Base-by-base conservation (phyloP, 83 land plant genomes). In the Diphasiastrum complanatum region DNA sequence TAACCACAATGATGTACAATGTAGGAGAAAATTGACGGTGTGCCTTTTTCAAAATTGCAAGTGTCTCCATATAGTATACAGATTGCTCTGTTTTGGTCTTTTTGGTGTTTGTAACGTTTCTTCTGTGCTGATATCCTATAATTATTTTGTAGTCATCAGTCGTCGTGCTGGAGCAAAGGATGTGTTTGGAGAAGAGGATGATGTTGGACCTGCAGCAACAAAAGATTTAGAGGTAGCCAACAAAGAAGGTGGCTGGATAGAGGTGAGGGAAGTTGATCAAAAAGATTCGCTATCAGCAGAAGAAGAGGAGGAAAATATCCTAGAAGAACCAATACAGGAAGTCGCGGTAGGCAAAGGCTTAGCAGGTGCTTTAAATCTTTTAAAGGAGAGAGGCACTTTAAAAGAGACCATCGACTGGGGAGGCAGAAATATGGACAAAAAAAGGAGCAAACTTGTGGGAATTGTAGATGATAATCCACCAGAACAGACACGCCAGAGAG, bases 351-450 rank as follows among this genome's bases (percentile, higher is more conserved):
- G 99, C 23, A 95, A 84, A 67, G 99, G 99, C 23, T 73, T 95
- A 51, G 77, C 97, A 5, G 93, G 93, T 25, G 97, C 85, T 10
- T 81, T 89, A 33, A 70, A 69, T 50, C 82, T 95, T 27, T 74
- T 89, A 33, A 78, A 95, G 60, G 93, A 95, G 28, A 74, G 99
- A 38, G 99, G 99, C 16, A 54, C 89, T 33, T 74, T 95, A 23
- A 95, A 86, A 56, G 99, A 95, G 70, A 72, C 71, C 23, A 79
- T 89, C 47, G 99, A 89, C 34, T 95, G 86, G 97, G 99, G 99
- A 73, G 99, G 99, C 16, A 71, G 99, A 52, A 95, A 83, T 54
- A 95, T 86, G 97, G 99, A 95, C 73, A 95, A 89, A 79, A 95
- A 89, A 63, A 86, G 83, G 66, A 95, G 99, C 68, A 95, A 95